Evolutionary conservation across 305 asterid genomes (phyloP).

Genomic region (Nicotiana rustica): DNA sequence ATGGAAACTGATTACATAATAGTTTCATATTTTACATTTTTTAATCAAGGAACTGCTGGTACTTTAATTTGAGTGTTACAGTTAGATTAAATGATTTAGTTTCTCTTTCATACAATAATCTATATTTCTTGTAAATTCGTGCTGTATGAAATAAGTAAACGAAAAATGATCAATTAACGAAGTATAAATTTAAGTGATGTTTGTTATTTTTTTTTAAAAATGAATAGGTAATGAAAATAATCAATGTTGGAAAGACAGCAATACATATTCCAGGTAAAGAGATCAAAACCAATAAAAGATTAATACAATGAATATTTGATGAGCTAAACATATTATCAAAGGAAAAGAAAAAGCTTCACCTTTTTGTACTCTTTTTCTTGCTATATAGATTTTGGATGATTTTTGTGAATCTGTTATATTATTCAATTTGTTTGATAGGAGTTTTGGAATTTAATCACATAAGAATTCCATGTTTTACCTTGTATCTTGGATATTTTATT

Average conservation of each 20-base stretch:
- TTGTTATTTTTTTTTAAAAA: background rate
- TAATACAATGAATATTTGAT: background rate
- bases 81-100: conserved; percentile 22
- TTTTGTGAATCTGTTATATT: background rate
- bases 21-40: background rate
- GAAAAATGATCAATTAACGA: conserved; percentile 16
- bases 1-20: background rate
- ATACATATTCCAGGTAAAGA: conserved; percentile 15
- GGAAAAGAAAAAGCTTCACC: conserved; percentile 16
- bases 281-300: conserved; percentile 10
- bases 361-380: background rate
- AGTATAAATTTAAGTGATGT: background rate
- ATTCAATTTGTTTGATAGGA: background rate
- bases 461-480: background rate
- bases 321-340: conserved; percentile 13
- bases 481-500: conserved; percentile 20
- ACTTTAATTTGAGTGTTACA: conserved; percentile 21
- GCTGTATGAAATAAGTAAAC: conserved; percentile 22
- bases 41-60: conserved; percentile 24
- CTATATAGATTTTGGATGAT: background rate
- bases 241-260: background rate
- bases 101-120: conserved; percentile 26
- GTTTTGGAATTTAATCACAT: background rate
- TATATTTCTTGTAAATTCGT: background rate
- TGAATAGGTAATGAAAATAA: conserved; percentile 7